These are phyloP conservation scores for Sporormia fimetaria DNA, from an alignment of 495 filamentous ascomycete genomes.

Conservation along the genomic window DNA sequence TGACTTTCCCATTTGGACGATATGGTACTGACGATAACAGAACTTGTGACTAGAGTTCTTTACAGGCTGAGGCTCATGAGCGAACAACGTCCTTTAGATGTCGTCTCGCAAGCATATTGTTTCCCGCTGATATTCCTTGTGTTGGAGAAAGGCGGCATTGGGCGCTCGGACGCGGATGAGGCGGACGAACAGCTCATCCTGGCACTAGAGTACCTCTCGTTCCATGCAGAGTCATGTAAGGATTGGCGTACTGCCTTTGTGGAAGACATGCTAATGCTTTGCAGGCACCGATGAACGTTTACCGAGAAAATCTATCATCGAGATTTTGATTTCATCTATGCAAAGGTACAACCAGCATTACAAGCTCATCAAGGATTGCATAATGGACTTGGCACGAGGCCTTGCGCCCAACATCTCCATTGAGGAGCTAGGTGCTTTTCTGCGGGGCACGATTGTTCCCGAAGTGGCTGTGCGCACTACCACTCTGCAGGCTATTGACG, in stretches of 20 bases:
- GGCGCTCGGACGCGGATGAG: slow-evolving; percentile 54
- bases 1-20: not conserved
- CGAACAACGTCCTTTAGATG: slow-evolving; percentile 85
- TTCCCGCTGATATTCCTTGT: slow-evolving; percentile 69
- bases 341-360: slow-evolving; percentile 85
- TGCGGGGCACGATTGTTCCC: slow-evolving; percentile 62
- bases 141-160: slow-evolving; percentile 66
- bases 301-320: slow-evolving; percentile 61
- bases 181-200: slow-evolving; percentile 79
- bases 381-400: slow-evolving; percentile 69
- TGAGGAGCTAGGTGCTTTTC: slow-evolving; percentile 57
- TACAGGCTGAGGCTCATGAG: slow-evolving; percentile 83
- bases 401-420: slow-evolving; percentile 62
- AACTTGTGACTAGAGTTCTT: slow-evolving; percentile 77
- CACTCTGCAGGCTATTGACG: slow-evolving; percentile 77
- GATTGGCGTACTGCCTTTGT: slow-evolving; percentile 16
- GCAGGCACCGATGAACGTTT: slow-evolving; percentile 52
- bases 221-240: slow-evolving; percentile 64
- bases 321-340: slow-evolving; percentile 65
- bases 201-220: slow-evolving; percentile 79
- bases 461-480: slow-evolving; percentile 73
- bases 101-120: slow-evolving; percentile 72
- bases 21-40: slow-evolving; percentile 27
- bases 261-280: too few relatives aligned
- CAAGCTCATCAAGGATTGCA: slow-evolving; percentile 82